These are phyloP conservation scores for Daedaleopsis sinensis DNA, from an alignment of 768 basidiomycete genomes.

Conservation along the genomic window DNA sequence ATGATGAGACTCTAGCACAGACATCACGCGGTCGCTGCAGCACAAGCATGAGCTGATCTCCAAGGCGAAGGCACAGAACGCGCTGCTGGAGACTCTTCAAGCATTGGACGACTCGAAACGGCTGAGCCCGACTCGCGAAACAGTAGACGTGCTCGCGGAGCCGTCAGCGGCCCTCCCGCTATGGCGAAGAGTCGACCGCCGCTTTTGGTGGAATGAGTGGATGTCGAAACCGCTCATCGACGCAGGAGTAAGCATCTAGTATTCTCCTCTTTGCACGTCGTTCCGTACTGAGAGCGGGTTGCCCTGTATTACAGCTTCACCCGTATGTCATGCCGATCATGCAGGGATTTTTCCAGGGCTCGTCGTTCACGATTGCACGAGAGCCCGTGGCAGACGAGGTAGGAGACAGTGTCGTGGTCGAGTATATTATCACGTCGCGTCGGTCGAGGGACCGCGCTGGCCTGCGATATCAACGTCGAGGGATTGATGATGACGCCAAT, in stretches of 20 bases:
- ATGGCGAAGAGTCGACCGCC: slow-evolving; percentile 87
- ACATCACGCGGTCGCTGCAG: slow-evolving; percentile 82
- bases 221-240: slow-evolving; percentile 85
- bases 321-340: slow-evolving; percentile 88
- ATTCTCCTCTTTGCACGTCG: no score
- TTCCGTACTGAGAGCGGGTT: no score
- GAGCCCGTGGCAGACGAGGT: slow-evolving; percentile 44
- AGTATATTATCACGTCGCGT: slow-evolving; percentile 84
- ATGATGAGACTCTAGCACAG: slow-evolving; percentile 38
- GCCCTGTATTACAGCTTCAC: slow-evolving; percentile 56
- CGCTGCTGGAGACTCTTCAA: slow-evolving; percentile 62
- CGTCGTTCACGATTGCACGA: slow-evolving; percentile 65
- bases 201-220: slow-evolving; percentile 98
- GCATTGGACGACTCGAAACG: slow-evolving; percentile 39
- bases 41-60: slow-evolving; percentile 71
- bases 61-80: slow-evolving; percentile 59
- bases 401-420: slow-evolving; percentile 48
- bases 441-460: slow-evolving; percentile 90
- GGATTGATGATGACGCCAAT: slow-evolving; percentile 89
- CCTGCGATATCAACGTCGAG: slow-evolving; percentile 90
- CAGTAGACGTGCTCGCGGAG: slow-evolving; percentile 62
- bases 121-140: slow-evolving; percentile 36
- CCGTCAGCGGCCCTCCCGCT: slow-evolving; percentile 80
- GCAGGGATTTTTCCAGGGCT: slow-evolving; percentile 88
- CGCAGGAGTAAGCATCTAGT: slow-evolving; percentile 63